Percentiles rank a stretch among this genome's conserved stretches.
phyloP scores from a whole-genome alignment of 805 yeast genomes.

The Candida vartiovaarae region DNA sequence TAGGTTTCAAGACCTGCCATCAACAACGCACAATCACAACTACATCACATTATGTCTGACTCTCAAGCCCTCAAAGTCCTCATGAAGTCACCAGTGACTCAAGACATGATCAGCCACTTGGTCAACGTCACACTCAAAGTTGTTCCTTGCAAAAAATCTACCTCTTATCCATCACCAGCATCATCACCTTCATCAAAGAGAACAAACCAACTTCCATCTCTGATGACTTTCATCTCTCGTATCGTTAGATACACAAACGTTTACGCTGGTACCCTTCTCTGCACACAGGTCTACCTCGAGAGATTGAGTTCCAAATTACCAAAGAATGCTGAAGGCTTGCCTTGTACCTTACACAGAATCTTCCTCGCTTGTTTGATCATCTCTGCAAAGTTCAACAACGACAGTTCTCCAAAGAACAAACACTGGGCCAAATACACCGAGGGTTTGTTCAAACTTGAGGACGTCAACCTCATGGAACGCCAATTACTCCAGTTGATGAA shows the following conservation, averaged over 20 bases:
- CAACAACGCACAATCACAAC: neutral
- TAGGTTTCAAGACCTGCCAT: too few species aligned
- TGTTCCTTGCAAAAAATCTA: slow-evolving; percentile 47
- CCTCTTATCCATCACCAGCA: slow-evolving; percentile 30
- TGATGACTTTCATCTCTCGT: slow-evolving; percentile 66
- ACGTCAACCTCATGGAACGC: slow-evolving; percentile 75
- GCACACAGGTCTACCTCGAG: slow-evolving; percentile 63
- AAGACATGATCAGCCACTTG: slow-evolving; percentile 65
- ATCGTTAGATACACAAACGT: slow-evolving; percentile 71
- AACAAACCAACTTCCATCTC: slow-evolving; percentile 40
- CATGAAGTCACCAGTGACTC: slow-evolving; percentile 60
- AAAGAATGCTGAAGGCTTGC: slow-evolving; percentile 64
- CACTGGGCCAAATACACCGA: slow-evolving; percentile 81
- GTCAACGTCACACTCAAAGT: slow-evolving; percentile 63
- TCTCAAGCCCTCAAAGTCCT: slow-evolving; percentile 52
- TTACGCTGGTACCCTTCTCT: slow-evolving; percentile 71
- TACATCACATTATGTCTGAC: slow-evolving; percentile 32
- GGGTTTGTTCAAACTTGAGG: slow-evolving; percentile 59
- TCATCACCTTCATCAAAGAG: slow-evolving; percentile 23
- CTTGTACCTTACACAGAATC: slow-evolving; percentile 75
- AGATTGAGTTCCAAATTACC: slow-evolving; percentile 57
- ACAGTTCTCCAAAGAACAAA: slow-evolving; percentile 66
- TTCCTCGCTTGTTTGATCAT: slow-evolving; percentile 68
- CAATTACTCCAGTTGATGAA: slow-evolving; percentile 60
- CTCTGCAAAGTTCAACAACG: slow-evolving; percentile 70